phyloP scores from a whole-genome alignment of 1,284 basidiomycete genomes.

The Ceratobasidium sp. region DNA sequence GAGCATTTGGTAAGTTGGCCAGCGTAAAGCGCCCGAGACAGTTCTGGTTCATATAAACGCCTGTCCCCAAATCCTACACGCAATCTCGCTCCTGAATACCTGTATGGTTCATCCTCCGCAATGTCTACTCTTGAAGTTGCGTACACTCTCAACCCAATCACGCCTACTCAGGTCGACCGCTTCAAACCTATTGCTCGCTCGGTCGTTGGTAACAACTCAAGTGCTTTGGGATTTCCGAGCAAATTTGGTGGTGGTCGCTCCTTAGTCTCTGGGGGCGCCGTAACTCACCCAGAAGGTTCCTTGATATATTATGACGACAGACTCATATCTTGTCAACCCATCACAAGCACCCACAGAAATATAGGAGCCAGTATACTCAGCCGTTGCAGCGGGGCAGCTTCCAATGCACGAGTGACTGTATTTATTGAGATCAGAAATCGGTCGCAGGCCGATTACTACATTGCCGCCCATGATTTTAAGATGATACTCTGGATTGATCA shows the following conservation, averaged over 20 bases:
- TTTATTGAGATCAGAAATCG: constrained; percentile 4
- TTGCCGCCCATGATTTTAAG: constrained; percentile 17
- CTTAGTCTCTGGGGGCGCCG: neutral
- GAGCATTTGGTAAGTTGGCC: no score
- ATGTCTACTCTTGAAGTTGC: neutral
- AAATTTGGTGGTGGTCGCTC: neutral
- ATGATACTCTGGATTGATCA: constrained; percentile 2
- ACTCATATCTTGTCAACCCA: constrained; percentile 15
- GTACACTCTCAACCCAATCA: neutral
- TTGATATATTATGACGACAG: constrained; percentile 10
- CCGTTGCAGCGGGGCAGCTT: neutral
- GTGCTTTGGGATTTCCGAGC: neutral
- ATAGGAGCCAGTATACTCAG: neutral
- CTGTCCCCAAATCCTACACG: constrained; percentile 46
- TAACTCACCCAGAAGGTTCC: constrained; percentile 21
- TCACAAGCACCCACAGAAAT: neutral
- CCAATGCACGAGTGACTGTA: neutral
- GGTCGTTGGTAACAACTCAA: neutral
- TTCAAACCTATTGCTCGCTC: neutral
- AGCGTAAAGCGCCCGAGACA: no score
- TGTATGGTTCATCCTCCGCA: neutral
- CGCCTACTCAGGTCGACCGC: neutral
- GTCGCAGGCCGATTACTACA: constrained; percentile 12
- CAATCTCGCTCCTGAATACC: neutral
- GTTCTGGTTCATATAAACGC: no score